phyloP scores from a whole-genome alignment of 2,329 filamentous ascomycete species.

The Sarocladiaceae sp. region DNA sequence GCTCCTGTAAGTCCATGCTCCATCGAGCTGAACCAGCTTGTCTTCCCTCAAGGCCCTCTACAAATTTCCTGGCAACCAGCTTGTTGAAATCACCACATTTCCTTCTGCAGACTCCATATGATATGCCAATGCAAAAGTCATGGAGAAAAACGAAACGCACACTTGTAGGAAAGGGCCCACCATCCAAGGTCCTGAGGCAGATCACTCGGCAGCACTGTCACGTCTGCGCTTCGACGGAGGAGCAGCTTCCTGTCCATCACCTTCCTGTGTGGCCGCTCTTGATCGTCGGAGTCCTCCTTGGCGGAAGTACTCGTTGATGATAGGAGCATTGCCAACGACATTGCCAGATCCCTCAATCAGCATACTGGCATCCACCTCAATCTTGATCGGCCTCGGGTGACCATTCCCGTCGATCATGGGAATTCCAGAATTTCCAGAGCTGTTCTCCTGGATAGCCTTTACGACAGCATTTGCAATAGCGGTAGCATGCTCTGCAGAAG shows the following conservation, averaged over 20 bases:
- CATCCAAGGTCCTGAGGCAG: too few relatives aligned
- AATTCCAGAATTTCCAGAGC: constrained; percentile 32
- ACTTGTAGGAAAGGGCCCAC: too few relatives aligned
- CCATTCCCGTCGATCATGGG: constrained; percentile 44
- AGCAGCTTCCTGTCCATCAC: constrained; percentile 13
- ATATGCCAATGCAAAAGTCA: too few relatives aligned
- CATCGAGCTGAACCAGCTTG: too few relatives aligned
- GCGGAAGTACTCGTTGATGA: constrained; percentile 23
- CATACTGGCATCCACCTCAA: constrained; percentile 42
- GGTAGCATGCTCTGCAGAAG: constrained; percentile 33
- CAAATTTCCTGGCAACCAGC: too few relatives aligned
- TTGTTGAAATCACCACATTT: too few relatives aligned
- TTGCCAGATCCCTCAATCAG: constrained; percentile 40
- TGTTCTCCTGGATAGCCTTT: constrained; percentile 37
- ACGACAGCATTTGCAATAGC: constrained; percentile 41
- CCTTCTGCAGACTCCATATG: too few relatives aligned
- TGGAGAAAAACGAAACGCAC: too few relatives aligned
- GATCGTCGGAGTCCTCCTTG: constrained; percentile 17
- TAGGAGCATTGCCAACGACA: constrained; percentile 32
- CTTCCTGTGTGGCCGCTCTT: constrained; percentile 16
- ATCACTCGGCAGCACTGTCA: neutral
- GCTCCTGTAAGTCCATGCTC: too few relatives aligned
- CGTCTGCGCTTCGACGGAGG: constrained; percentile 11
- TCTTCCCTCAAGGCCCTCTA: too few relatives aligned
- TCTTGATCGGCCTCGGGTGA: constrained; percentile 33